Percentiles rank a stretch among this genome's conserved stretches.
phyloP scores from a whole-genome alignment of 345 rosid genomes.

The Hevea brasiliensis region DNA sequence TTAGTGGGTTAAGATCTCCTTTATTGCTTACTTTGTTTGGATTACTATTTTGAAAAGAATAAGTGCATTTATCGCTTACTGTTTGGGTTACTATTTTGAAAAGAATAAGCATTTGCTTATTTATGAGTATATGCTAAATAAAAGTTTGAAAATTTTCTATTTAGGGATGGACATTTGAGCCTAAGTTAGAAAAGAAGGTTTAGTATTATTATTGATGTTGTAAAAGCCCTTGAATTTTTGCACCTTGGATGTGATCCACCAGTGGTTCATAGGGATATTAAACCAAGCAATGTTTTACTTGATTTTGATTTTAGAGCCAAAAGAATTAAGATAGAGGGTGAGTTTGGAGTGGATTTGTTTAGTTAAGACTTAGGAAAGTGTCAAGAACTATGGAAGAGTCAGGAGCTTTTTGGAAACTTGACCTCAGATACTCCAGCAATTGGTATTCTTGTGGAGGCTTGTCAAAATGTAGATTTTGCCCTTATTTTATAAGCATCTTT shows the following conservation, averaged over 20 bases:
- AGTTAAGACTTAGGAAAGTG: constrained; percentile 83
- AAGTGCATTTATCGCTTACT: no score
- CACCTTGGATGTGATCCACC: constrained; percentile 94
- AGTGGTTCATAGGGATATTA: constrained; percentile 91
- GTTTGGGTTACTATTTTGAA: constrained; percentile 87
- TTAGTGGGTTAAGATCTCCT: constrained; percentile 78
- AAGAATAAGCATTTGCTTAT: constrained; percentile 68
- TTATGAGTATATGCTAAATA: constrained; percentile 91
- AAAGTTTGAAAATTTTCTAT: constrained; percentile 76
- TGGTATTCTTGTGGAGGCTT: constrained; percentile 29
- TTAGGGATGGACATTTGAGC: constrained; percentile 52
- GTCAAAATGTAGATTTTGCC: constrained; percentile 78
- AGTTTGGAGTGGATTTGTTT: constrained; percentile 72
- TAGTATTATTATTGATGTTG: constrained; percentile 66
- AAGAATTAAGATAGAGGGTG: constrained; percentile 79
- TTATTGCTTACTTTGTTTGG: constrained; percentile 69
- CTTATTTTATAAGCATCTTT: constrained; percentile 92
- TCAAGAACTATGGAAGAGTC: constrained; percentile 68
- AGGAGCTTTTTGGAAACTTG: constrained; percentile 62
- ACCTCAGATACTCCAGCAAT: constrained; percentile 39
- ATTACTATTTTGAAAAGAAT: no score
- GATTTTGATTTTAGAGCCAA: constrained; percentile 81
- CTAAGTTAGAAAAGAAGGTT: constrained; percentile 80
- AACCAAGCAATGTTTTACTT: constrained; percentile 91
- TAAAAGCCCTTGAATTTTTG: constrained; percentile 79